phyloP scores from a whole-genome alignment of 73 alveolate genomes.

The Paramecium primaurelia region DNA sequence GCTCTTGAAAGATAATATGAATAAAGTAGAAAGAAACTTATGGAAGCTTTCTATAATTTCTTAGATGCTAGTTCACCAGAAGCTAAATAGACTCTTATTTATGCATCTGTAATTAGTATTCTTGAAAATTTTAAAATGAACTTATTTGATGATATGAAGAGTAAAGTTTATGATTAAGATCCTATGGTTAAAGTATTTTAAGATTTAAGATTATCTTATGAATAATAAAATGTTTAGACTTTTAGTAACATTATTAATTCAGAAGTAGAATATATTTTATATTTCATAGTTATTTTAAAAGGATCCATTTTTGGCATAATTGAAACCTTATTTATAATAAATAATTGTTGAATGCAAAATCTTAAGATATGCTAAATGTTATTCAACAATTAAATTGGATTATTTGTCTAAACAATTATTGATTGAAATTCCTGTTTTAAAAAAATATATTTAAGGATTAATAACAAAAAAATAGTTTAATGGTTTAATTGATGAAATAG shows the following conservation, averaged over 20 bases:
- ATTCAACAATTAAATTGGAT: background rate
- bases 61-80: background rate
- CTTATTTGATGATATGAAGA: constrained; percentile 38
- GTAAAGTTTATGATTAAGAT: constrained; percentile 28
- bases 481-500: constrained; percentile 12
- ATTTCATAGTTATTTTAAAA: background rate
- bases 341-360: constrained; percentile 11
- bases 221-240: background rate
- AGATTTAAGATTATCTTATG: constrained; percentile 12
- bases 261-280: background rate
- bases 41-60: constrained; percentile 10
- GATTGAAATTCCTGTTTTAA: background rate
- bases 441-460: background rate
- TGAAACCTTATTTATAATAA: background rate
- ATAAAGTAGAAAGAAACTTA: background rate
- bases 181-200: background rate
- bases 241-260: background rate
- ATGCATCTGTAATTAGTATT: constrained; percentile 26
- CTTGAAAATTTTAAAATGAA: constrained; percentile 33
- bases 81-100: background rate
- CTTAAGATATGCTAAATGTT: background rate
- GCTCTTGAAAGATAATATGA: constrained; percentile 22
- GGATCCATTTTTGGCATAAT: background rate
- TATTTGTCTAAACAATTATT: background rate
- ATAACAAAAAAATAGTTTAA: background rate